A percentile compares a stretch with the other conserved stretches of the same genome.
Evolutionary conservation across 2,329 filamentous ascomycete species (phyloP).

Genomic region (Sarocladium oryzae): DNA sequence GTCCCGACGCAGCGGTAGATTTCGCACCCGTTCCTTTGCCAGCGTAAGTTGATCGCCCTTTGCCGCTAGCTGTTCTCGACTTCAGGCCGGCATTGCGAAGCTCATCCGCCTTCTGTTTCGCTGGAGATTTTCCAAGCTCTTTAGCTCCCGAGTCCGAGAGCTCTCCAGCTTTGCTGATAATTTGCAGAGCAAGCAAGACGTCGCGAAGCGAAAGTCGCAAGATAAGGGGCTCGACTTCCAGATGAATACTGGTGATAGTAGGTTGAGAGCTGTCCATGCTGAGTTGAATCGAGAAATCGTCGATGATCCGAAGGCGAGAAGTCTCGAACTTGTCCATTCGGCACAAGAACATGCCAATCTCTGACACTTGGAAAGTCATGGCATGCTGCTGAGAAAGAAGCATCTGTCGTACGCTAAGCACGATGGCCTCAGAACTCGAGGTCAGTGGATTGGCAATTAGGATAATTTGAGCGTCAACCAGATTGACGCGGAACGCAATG

Average conservation of each 20-base stretch:
- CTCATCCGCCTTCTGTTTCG: constrained; percentile 51
- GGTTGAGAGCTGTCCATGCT: constrained; percentile 67
- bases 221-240: constrained; percentile 87
- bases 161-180: constrained; percentile 83
- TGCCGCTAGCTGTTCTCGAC: constrained; percentile 50
- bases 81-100: constrained; percentile 43
- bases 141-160: constrained; percentile 57
- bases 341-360: constrained; percentile 97
- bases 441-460: constrained; percentile 91
- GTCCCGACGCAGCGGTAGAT: constrained; percentile 24
- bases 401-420: constrained; percentile 88
- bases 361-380: constrained; percentile 84
- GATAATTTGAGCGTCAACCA: constrained; percentile 95
- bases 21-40: constrained; percentile 32
- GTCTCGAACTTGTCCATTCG: constrained; percentile 98
- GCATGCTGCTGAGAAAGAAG: constrained; percentile 91
- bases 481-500: constrained; percentile 82
- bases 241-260: constrained; percentile 69
- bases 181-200: constrained; percentile 89
- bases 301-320: constrained; percentile 81
- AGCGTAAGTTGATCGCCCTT: constrained; percentile 46
- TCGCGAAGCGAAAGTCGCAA: constrained; percentile 86
- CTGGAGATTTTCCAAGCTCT: constrained; percentile 22
- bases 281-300: constrained; percentile 89
- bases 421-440: constrained; percentile 88